A percentile compares a stretch with the other conserved stretches of the same genome.
These are phyloP conservation scores for Fusarium torulosum DNA, from an alignment of 2,329 filamentous ascomycete species.

Conservation along the genomic window DNA sequence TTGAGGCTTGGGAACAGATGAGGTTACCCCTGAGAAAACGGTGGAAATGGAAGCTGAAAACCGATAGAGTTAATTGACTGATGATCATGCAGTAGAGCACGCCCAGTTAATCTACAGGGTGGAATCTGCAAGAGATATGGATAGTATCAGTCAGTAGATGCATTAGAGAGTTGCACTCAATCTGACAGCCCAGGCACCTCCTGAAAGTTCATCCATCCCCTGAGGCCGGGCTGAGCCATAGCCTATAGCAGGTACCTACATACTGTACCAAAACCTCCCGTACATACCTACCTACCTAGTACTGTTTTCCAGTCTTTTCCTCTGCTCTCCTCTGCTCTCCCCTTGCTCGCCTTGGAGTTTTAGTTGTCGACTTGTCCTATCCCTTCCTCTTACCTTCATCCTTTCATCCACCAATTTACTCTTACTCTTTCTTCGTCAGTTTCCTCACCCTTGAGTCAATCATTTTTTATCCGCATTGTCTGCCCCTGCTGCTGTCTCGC, in stretches of 20 bases:
- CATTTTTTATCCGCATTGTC: slow-evolving; percentile 31
- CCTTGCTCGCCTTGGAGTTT: slow-evolving; percentile 26
- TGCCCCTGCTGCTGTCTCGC: slow-evolving; percentile 27
- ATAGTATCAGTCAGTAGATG: slow-evolving; percentile 23
- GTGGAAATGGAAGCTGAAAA: slow-evolving; percentile 5
- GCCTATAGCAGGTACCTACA: neutral
- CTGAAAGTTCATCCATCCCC: slow-evolving; percentile 35
- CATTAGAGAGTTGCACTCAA: slow-evolving; percentile 10
- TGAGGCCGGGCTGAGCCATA: too few species aligned
- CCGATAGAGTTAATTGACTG: slow-evolving; percentile 31
- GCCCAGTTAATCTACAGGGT: neutral
- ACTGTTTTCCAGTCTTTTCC: slow-evolving; percentile 43
- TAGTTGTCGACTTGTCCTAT: slow-evolving; percentile 41
- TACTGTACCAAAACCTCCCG: slow-evolving; percentile 7
- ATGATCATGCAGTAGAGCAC: slow-evolving; percentile 34
- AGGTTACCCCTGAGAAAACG: slow-evolving; percentile 31
- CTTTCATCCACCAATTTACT: slow-evolving; percentile 13
- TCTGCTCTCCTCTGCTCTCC: slow-evolving; percentile 14
- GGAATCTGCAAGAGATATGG: slow-evolving; percentile 24
- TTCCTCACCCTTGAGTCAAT: slow-evolving; percentile 43
- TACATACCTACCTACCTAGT: slow-evolving; percentile 22
- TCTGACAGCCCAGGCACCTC: slow-evolving; percentile 28
- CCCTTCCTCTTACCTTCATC: slow-evolving; percentile 32
- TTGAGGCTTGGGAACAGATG: slow-evolving; percentile 12
- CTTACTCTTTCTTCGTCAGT: slow-evolving; percentile 8